phyloP scores from a whole-genome alignment of 2,329 filamentous ascomycete genomes.

The Colletotrichum sp. region DNA sequence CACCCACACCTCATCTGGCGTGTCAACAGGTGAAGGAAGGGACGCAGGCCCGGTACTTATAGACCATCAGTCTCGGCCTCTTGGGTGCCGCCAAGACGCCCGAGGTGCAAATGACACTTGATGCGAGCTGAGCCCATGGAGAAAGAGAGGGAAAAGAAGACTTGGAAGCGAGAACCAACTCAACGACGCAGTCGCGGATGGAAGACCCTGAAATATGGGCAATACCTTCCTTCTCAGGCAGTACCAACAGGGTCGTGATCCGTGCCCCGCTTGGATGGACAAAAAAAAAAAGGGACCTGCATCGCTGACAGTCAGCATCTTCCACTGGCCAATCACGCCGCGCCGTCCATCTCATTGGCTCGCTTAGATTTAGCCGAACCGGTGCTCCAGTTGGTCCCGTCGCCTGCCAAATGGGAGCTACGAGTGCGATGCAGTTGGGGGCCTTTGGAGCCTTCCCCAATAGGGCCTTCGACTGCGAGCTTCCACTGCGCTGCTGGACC shows the following conservation, averaged over 20 bases:
- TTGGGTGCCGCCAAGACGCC: background rate
- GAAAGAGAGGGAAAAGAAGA: background rate
- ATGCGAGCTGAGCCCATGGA: background rate
- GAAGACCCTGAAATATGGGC: background rate
- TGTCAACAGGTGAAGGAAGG: background rate
- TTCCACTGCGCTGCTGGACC: background rate
- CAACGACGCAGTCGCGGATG: background rate
- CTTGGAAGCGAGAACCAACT: background rate
- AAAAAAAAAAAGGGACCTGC: background rate
- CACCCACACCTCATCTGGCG: conserved; percentile 13
- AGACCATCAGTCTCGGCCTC: background rate
- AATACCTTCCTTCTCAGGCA: background rate
- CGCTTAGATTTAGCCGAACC: background rate
- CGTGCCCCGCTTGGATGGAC: background rate
- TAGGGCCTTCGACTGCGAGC: background rate
- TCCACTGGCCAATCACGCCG: background rate
- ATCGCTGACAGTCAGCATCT: background rate
- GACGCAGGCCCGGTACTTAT: background rate
- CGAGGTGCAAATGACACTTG: background rate
- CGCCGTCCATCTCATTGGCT: background rate
- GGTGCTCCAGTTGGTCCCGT: background rate
- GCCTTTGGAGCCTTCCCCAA: background rate
- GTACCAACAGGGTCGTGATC: background rate
- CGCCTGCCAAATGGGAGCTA: background rate
- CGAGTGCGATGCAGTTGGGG: background rate